Conservation (phyloP, 768 basidiomycete species). For the Pluteus cervinus region DNA sequence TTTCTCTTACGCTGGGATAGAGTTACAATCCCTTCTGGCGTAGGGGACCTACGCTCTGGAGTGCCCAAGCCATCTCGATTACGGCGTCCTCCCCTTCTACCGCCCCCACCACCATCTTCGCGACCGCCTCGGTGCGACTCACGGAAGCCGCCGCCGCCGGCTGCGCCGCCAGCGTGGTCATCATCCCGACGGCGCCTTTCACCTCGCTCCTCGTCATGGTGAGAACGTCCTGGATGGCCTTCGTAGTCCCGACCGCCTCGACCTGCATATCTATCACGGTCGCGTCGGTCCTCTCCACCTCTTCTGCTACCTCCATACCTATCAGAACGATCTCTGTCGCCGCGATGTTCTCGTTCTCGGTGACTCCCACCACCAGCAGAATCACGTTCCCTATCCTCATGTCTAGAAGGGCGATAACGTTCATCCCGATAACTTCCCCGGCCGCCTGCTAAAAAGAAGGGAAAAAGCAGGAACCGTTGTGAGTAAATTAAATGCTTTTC, state of each 20-base stretch:
- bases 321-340: conserved; percentile 30
- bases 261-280: conserved; percentile 41
- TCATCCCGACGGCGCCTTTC: conserved; percentile 41
- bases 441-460: conserved; percentile 38
- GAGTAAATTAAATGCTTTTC: conserved; percentile 45
- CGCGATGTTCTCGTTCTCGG: conserved; percentile 47
- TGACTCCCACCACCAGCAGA: conserved; percentile 39
- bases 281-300: conserved; percentile 46
- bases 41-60: conserved; percentile 81
- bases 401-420: conserved; percentile 61
- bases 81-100: conserved; percentile 37
- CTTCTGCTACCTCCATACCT: conserved; percentile 28
- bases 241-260: conserved; percentile 41
- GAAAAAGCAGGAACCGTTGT: conserved; percentile 35
- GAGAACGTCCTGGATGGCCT: conserved; percentile 34
- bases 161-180: conserved; percentile 30
- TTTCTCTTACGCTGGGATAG: conserved; percentile 84
- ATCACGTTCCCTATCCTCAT: conserved; percentile 44
- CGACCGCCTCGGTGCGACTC: too few species aligned
- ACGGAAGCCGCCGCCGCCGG: too few species aligned
- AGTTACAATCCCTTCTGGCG: conserved; percentile 77
- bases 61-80: conserved; percentile 56
- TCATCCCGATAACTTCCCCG: conserved; percentile 58
- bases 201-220: conserved; percentile 46
- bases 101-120: conserved; percentile 28